A percentile compares a stretch with the other conserved stretches of the same genome.
Evolutionary conservation across 148 eudicot species (phyloP).

Genomic region (Cornus kousa): DNA sequence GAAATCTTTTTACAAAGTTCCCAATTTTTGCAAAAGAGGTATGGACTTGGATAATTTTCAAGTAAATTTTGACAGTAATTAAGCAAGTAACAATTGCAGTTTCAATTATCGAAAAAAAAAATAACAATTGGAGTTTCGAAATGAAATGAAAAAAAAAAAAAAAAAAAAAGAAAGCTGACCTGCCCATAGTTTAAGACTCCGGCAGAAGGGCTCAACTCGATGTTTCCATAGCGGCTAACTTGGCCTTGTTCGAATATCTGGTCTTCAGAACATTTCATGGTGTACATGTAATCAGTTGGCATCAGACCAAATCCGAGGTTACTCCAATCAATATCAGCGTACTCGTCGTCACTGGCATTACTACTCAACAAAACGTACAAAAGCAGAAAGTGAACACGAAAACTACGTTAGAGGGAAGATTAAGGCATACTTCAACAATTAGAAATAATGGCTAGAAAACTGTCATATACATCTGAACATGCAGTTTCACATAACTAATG

Average conservation of each 20-base stretch:
- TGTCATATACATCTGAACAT: no score
- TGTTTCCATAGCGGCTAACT: constrained; percentile 51
- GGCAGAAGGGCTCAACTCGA: constrained; percentile 69
- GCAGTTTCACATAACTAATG: no score
- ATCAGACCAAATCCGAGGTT: constrained; percentile 61
- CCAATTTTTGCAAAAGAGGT: no score
- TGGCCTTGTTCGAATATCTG: constrained; percentile 51
- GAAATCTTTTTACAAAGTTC: no score
- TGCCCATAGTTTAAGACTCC: constrained; percentile 73
- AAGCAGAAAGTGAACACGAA: background rate
- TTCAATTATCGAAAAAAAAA: no score
- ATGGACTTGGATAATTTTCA: no score
- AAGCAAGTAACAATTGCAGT: no score
- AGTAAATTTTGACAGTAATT: no score
- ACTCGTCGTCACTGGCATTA: constrained; percentile 44
- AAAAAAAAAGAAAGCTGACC: constrained; percentile 19
- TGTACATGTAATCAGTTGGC: constrained; percentile 80
- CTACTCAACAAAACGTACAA: background rate
- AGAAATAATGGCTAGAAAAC: background rate
- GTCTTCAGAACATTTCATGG: constrained; percentile 48
- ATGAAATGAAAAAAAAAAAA: no score
- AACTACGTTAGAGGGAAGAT: background rate
- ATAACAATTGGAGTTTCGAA: no score
- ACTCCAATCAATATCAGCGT: constrained; percentile 63
- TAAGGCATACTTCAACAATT: no score